Percentiles rank a stretch among this genome's conserved stretches.
Conservation (phyloP, 2,329 filamentous ascomycete genomes). For the Cladophialophora chaetospira region DNA sequence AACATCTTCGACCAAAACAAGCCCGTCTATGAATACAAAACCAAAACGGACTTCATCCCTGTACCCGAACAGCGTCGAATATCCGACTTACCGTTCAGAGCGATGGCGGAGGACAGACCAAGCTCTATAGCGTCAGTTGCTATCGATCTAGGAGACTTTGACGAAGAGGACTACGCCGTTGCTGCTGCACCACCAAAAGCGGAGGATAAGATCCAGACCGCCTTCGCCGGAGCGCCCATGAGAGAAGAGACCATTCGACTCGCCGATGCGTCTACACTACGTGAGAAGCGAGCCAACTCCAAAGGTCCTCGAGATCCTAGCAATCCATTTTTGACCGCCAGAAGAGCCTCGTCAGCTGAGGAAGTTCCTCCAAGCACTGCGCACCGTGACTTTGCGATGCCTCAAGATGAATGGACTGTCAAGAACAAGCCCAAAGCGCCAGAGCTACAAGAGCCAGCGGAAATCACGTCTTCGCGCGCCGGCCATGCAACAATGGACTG, state of each 20-base stretch:
- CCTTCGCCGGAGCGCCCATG: constrained; percentile 45
- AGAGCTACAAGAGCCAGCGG: constrained; percentile 30
- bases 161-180: constrained; percentile 54
- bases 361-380: constrained; percentile 44
- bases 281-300: constrained; percentile 56
- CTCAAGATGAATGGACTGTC: constrained; percentile 33
- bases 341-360: constrained; percentile 33
- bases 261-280: constrained; percentile 57
- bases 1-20: constrained; percentile 59
- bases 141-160: constrained; percentile 56
- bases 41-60: constrained; percentile 52
- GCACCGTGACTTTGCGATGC: constrained; percentile 48
- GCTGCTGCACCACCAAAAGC: constrained; percentile 43
- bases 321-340: constrained; percentile 37
- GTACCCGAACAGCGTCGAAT: constrained; percentile 46
- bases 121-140: constrained; percentile 52
- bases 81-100: constrained; percentile 58
- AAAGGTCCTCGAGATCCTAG: constrained; percentile 45
- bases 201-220: constrained; percentile 53
- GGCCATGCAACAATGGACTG: constrained; percentile 38
- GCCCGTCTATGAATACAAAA: constrained; percentile 61
- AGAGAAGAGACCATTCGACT: constrained; percentile 53
- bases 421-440: constrained; percentile 28
- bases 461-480: constrained; percentile 28
- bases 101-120: constrained; percentile 36